phyloP scores from a whole-genome alignment of 345 rosid genomes.

The Melaleuca quinquenervia region DNA sequence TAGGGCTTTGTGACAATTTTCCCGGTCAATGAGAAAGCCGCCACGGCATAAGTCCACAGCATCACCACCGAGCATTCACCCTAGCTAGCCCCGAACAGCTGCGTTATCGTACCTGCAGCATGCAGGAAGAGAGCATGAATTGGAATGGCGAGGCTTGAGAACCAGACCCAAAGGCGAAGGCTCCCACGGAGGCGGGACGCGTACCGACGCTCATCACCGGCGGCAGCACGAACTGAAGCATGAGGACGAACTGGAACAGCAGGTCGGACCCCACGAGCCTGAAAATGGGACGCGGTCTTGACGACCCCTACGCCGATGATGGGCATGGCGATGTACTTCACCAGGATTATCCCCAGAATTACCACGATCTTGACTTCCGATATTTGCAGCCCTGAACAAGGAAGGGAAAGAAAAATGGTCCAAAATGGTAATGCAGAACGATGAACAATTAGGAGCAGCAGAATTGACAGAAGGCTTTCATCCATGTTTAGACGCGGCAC shows the following conservation, averaged over 20 bases:
- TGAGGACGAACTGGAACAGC: constrained; percentile 28
- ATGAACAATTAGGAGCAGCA: not conserved
- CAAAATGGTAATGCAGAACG: not conserved
- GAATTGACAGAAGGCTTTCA: not conserved
- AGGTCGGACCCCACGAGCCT: constrained; percentile 14
- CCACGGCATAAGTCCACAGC: constrained; percentile 21
- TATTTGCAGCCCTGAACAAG: constrained; percentile 5
- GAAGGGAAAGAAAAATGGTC: not conserved
- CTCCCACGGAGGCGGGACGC: not conserved
- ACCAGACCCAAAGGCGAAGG: not conserved
- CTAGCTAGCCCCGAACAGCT: constrained; percentile 20
- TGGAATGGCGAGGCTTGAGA: not conserved
- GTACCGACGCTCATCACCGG: constrained; percentile 38
- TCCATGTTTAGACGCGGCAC: not conserved
- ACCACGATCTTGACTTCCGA: not conserved
- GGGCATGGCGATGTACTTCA: constrained; percentile 10
- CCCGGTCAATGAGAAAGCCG: constrained; percentile 17
- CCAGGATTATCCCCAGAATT: constrained; percentile 6
- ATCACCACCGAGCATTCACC: constrained; percentile 24
- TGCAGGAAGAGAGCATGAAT: not conserved
- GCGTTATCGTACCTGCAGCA: constrained; percentile 23
- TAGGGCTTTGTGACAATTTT: no score
- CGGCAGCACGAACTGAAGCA: constrained; percentile 40
- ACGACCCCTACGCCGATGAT: constrained; percentile 7
- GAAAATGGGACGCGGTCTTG: constrained; percentile 6